Percentiles rank a stretch among this genome's conserved stretches.
phyloP scores from a whole-genome alignment of 768 basidiomycete genomes.

The Leccinum boreale region DNA sequence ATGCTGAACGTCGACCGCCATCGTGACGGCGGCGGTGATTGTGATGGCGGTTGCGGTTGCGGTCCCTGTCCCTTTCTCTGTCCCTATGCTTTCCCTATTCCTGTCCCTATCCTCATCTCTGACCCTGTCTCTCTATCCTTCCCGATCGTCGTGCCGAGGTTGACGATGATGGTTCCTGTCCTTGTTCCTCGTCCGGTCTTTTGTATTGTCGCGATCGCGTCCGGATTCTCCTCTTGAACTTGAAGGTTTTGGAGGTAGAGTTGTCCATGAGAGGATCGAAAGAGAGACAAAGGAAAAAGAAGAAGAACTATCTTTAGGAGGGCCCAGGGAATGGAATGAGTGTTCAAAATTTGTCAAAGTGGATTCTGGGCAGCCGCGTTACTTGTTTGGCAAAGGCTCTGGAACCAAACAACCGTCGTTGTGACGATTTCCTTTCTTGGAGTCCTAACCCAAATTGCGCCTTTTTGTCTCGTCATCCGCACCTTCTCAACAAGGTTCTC shows the following conservation, averaged over 20 bases:
- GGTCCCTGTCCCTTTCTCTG: not conserved
- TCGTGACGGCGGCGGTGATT: not conserved
- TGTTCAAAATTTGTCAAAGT: not conserved
- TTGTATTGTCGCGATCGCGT: constrained; percentile 13
- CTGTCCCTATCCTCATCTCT: constrained; percentile 4
- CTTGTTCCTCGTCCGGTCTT: constrained; percentile 5
- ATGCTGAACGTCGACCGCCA: constrained; percentile 10
- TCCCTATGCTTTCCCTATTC: constrained; percentile 5
- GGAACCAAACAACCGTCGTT: constrained; percentile 14
- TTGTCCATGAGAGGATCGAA: constrained; percentile 12
- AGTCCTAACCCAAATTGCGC: too few relatives aligned
- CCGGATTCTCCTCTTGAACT: constrained; percentile 11
- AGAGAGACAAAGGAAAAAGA: not conserved
- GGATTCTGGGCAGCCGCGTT: too few relatives aligned
- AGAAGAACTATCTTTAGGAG: not conserved
- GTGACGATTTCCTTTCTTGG: too few relatives aligned
- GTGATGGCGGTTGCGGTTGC: not conserved
- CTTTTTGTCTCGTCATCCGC: too few relatives aligned
- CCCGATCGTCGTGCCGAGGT: constrained; percentile 7
- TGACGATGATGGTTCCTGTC: constrained; percentile 4
- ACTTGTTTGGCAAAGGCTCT: constrained; percentile 27
- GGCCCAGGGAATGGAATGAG: not conserved
- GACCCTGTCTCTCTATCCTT: constrained; percentile 3
- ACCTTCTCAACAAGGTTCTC: too few relatives aligned
- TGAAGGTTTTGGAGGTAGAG: constrained; percentile 17